phyloP scores from a whole-genome alignment of 2,329 filamentous ascomycete species.

The Verticillium nubilum region DNA sequence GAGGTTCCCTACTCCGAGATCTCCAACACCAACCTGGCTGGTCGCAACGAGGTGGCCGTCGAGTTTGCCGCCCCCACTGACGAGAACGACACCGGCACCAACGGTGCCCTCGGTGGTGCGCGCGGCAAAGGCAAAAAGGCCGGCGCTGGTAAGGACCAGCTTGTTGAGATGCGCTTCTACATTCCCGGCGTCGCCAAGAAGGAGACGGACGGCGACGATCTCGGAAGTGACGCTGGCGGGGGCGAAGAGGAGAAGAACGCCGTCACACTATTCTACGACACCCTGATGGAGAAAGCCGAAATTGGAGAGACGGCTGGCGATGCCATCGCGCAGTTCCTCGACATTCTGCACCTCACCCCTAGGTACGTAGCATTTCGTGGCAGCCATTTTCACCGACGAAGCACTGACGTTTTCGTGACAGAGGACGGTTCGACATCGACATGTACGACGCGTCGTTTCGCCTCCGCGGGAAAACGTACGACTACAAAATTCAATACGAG shows the following conservation, averaged over 20 bases:
- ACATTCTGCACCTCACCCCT: conserved; percentile 93
- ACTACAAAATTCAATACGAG: conserved; percentile 99
- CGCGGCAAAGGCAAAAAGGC: conserved; percentile 80
- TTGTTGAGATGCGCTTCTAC: conserved; percentile 99
- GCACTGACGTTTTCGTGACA: conserved; percentile 30
- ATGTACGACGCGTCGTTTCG: conserved; percentile 99
- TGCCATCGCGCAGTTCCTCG: conserved; percentile 94
- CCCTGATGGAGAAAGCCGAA: conserved; percentile 95
- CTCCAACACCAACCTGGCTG: conserved; percentile 93
- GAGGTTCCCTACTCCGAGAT: conserved; percentile 97
- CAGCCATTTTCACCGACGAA: conserved; percentile 6
- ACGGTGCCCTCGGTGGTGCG: conserved; percentile 68
- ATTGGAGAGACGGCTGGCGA: conserved; percentile 99
- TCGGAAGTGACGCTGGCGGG: conserved; percentile 51
- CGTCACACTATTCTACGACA: conserved; percentile 96
- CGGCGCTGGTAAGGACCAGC: conserved; percentile 81
- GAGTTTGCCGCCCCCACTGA: conserved; percentile 80
- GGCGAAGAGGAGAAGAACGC: conserved; percentile 86
- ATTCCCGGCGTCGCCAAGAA: conserved; percentile 86
- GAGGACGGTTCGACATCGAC: conserved; percentile 98
- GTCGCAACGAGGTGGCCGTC: conserved; percentile 95
- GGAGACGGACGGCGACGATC: conserved; percentile 68
- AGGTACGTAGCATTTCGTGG: conserved; percentile 46
- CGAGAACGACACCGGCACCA: conserved; percentile 65
- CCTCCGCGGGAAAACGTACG: conserved; percentile 96